phyloP scores from a whole-genome alignment of 345 rosid genomes.

The Bruguiera parviflora region DNA sequence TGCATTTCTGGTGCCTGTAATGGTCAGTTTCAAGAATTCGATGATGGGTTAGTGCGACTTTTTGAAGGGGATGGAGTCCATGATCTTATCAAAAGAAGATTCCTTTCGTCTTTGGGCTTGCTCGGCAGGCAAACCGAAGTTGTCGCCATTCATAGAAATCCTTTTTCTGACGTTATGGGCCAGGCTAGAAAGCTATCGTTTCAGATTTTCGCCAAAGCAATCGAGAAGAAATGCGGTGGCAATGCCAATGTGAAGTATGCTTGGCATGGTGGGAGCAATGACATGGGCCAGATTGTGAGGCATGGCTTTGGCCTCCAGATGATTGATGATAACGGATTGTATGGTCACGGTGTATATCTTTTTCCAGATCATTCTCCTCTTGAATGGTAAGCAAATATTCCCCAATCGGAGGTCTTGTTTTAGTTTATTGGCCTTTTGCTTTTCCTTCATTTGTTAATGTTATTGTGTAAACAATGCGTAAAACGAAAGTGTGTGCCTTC shows the following conservation, averaged over 20 bases:
- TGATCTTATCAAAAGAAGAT: slow-evolving; percentile 42
- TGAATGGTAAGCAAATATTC: slow-evolving; percentile 43
- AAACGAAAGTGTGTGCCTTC: not conserved
- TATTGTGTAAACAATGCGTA: too few relatives aligned
- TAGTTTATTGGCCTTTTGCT: not conserved
- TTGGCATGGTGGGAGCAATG: slow-evolving; percentile 61
- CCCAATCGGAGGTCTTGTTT: not conserved
- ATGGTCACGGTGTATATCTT: slow-evolving; percentile 61
- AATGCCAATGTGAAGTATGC: slow-evolving; percentile 54
- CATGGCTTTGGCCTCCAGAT: slow-evolving; percentile 54
- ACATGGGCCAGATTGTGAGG: slow-evolving; percentile 41
- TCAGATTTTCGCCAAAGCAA: slow-evolving; percentile 48
- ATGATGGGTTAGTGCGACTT: slow-evolving; percentile 34
- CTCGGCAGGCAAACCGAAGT: slow-evolving; percentile 37
- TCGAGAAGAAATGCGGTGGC: slow-evolving; percentile 48
- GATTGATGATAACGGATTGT: slow-evolving; percentile 34
- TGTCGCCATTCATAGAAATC: slow-evolving; percentile 45
- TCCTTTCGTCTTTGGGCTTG: slow-evolving; percentile 41
- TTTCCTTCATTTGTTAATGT: too few relatives aligned
- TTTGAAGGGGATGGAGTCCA: slow-evolving; percentile 46
- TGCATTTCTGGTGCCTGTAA: slow-evolving; percentile 23
- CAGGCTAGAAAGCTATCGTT: slow-evolving; percentile 56
- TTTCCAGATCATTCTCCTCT: slow-evolving; percentile 56
- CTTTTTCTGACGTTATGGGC: slow-evolving; percentile 25
- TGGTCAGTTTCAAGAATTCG: slow-evolving; percentile 4